Evolutionary conservation across 495 filamentous ascomycete species (phyloP).

Genomic region (Monascus purpureus): DNA sequence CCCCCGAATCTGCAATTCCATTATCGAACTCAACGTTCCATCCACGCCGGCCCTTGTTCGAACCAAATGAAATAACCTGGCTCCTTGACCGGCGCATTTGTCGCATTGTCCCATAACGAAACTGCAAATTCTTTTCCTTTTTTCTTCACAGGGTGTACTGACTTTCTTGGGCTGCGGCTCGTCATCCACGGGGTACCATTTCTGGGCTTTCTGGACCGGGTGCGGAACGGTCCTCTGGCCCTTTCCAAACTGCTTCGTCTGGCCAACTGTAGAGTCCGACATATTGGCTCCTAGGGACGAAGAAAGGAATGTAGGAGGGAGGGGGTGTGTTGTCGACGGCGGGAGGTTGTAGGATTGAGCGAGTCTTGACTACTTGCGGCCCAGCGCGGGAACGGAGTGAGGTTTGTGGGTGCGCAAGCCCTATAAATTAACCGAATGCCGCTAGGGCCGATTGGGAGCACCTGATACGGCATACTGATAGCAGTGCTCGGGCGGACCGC

Average conservation of each 20-base stretch:
- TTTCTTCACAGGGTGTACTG: conserved; percentile 25
- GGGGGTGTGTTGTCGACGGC: conserved; percentile 27
- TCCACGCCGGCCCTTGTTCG: conserved; percentile 6
- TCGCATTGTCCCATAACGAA: conserved; percentile 21
- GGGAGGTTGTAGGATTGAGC: conserved; percentile 33
- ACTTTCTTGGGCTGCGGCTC: conserved; percentile 86
- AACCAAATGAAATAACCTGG: conserved; percentile 3
- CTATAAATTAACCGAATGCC: conserved; percentile 22
- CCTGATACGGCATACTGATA: no score
- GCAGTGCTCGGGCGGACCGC: conserved; percentile 3
- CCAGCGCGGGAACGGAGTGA: conserved; percentile 17
- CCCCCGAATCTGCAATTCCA: conserved; percentile 11
- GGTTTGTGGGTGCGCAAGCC: conserved; percentile 24
- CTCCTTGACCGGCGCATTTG: conserved; percentile 13
- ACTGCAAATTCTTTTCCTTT: conserved; percentile 12
- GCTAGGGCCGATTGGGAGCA: conserved; percentile 19
- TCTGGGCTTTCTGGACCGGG: conserved; percentile 81
- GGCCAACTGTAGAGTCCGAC: conserved; percentile 43
- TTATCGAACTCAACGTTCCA: conserved; percentile 9
- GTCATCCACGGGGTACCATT: conserved; percentile 99
- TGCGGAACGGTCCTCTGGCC: conserved; percentile 79
- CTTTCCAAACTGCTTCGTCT: conserved; percentile 97
- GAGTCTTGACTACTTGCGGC: conserved; percentile 16
- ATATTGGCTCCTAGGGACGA: conserved; percentile 42
- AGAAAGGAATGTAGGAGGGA: conserved; percentile 21